Evolutionary conservation across 2,329 filamentous ascomycete species (phyloP).

Genomic region (Boeremia exigua): DNA sequence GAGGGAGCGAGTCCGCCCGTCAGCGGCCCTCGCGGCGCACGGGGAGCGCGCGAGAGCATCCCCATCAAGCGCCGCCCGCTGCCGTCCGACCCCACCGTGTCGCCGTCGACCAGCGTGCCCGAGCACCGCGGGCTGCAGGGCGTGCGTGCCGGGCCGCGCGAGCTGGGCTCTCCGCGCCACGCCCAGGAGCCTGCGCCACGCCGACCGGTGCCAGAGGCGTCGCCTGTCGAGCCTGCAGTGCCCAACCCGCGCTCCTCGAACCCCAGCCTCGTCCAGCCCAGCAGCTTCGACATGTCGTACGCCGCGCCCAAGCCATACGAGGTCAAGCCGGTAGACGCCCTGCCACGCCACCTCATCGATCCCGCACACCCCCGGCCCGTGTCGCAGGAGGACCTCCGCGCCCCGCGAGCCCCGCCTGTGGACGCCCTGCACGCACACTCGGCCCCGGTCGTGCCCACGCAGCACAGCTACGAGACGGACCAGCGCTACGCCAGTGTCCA

Average conservation of each 20-base stretch:
- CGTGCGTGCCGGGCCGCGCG: slow-evolving; percentile 42
- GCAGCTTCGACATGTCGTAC: slow-evolving; percentile 46
- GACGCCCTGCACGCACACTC: slow-evolving; percentile 53
- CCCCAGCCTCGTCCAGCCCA: slow-evolving; percentile 25
- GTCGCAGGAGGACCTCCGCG: slow-evolving; percentile 39
- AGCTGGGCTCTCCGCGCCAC: slow-evolving; percentile 44
- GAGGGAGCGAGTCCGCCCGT: slow-evolving; percentile 48
- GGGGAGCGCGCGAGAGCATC: slow-evolving; percentile 57
- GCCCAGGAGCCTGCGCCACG: slow-evolving; percentile 27
- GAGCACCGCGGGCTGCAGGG: slow-evolving; percentile 41
- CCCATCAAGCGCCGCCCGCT: slow-evolving; percentile 83
- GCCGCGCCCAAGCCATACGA: slow-evolving; percentile 47
- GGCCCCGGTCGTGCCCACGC: slow-evolving; percentile 51
- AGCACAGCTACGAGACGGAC: slow-evolving; percentile 32
- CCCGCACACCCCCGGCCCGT: slow-evolving; percentile 26
- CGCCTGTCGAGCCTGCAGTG: slow-evolving; percentile 31
- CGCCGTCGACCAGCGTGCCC: slow-evolving; percentile 38
- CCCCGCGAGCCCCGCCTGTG: slow-evolving; percentile 29
- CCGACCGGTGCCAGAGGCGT: slow-evolving; percentile 37
- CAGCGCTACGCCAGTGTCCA: slow-evolving; percentile 20
- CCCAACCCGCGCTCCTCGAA: slow-evolving; percentile 34
- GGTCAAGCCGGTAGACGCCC: slow-evolving; percentile 38
- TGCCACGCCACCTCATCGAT: slow-evolving; percentile 31
- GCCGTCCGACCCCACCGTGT: slow-evolving; percentile 74
- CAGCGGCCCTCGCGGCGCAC: slow-evolving; percentile 45